Evolutionary conservation across 2,329 filamentous ascomycete genomes (phyloP).

Genomic region (Xylaria hypoxylon): DNA sequence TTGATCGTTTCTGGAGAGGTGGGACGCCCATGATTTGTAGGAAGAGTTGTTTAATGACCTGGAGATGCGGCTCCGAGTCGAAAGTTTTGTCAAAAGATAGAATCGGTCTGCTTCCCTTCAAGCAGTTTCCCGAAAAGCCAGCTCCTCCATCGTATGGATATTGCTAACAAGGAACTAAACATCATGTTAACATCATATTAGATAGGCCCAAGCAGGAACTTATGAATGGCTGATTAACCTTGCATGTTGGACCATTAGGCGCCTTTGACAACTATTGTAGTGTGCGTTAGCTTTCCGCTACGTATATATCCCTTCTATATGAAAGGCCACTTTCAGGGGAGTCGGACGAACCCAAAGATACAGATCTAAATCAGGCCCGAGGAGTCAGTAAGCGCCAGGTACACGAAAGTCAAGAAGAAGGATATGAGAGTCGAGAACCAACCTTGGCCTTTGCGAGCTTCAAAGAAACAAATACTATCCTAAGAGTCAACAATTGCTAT

Average conservation of each 20-base stretch:
- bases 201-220: background rate
- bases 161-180: constrained; percentile 80
- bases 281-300: constrained; percentile 12
- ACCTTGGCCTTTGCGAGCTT: constrained; percentile 40
- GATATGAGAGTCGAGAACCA: constrained; percentile 1
- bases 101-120: constrained; percentile 91
- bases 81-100: constrained; percentile 93
- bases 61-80: constrained; percentile 81
- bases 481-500: constrained; percentile 16
- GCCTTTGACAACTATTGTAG: constrained; percentile 70
- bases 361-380: constrained; percentile 67
- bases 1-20: constrained; percentile 85
- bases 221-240: constrained; percentile 22
- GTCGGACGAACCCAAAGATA: constrained; percentile 80
- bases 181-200: constrained; percentile 24
- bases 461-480: constrained; percentile 67
- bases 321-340: background rate
- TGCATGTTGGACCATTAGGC: constrained; percentile 73
- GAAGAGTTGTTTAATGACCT: constrained; percentile 89
- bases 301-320: background rate
- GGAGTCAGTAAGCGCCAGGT: constrained; percentile 8
- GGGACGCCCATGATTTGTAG: constrained; percentile 93
- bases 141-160: constrained; percentile 64
- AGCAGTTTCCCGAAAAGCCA: constrained; percentile 95
- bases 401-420: background rate